Percentiles rank a stretch among this genome's conserved stretches.
Evolutionary conservation across 352 stramenopile genomes (phyloP).

Genomic region (Pythium folliculosum): DNA sequence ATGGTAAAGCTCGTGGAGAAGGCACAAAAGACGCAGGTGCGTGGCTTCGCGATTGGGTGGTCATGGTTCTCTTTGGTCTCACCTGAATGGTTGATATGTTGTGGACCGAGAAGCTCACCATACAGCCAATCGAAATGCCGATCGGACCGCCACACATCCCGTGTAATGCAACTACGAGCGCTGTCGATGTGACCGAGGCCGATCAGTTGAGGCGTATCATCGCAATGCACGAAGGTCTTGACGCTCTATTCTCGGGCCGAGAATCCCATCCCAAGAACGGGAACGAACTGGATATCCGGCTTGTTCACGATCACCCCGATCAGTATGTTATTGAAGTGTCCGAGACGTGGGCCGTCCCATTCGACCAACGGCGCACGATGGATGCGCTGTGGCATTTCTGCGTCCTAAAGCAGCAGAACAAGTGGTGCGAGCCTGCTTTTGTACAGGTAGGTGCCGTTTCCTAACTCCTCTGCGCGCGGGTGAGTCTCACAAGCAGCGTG

Average conservation of each 20-base stretch:
- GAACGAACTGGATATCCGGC: background rate
- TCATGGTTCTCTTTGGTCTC: background rate
- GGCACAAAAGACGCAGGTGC: background rate
- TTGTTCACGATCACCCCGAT: slow-evolving; percentile 17
- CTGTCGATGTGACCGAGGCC: too few species aligned
- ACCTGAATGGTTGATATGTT: background rate
- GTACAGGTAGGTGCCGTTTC: background rate
- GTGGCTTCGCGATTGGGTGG: too few species aligned
- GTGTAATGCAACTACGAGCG: too few species aligned
- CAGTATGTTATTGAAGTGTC: slow-evolving; percentile 5
- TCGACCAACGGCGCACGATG: background rate
- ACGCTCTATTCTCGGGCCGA: background rate
- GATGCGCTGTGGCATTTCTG: slow-evolving; percentile 8
- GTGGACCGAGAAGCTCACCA: too few species aligned
- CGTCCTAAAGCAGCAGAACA: too few species aligned
- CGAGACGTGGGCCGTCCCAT: background rate
- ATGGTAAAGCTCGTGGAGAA: slow-evolving; percentile 8
- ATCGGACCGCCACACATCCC: too few species aligned
- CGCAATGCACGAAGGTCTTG: too few species aligned
- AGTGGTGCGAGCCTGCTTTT: background rate
- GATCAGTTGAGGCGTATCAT: too few species aligned
- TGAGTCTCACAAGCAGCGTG: too few species aligned
- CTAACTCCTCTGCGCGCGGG: too few species aligned
- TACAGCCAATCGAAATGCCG: too few species aligned
- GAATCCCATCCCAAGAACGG: slow-evolving; percentile 15